A percentile compares a stretch with the other conserved stretches of the same genome.
phyloP scores from a whole-genome alignment of 768 basidiomycete species.

The Macrolepiota albuminosa region DNA sequence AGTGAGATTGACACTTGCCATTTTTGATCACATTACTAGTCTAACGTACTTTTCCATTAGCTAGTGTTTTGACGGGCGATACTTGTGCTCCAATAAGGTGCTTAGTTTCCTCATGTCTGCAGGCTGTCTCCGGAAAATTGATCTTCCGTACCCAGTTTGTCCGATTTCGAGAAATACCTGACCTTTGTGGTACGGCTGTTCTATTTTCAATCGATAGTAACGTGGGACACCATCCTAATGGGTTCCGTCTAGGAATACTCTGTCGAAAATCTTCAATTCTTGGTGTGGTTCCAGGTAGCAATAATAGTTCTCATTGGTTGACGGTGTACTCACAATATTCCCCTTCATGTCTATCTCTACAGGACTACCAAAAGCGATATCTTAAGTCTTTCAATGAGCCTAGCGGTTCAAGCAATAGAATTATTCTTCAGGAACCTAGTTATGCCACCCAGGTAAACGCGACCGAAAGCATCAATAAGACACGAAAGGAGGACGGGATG shows the following conservation, averaged over 20 bases:
- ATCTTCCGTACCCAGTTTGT: constrained; percentile 19
- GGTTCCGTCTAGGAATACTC: constrained; percentile 23
- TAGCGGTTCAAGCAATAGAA: constrained; percentile 19
- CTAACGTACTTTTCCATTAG: constrained; percentile 9
- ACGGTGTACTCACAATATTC: constrained; percentile 3
- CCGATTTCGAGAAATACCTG: constrained; percentile 23
- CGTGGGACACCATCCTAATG: constrained; percentile 18
- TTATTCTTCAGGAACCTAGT: constrained; percentile 12
- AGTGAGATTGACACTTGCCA: constrained; percentile 10
- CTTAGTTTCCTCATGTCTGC: background rate
- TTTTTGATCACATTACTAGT: background rate
- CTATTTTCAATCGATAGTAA: constrained; percentile 4
- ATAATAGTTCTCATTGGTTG: constrained; percentile 1
- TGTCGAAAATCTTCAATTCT: constrained; percentile 29
- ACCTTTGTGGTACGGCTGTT: constrained; percentile 21
- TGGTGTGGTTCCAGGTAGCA: constrained; percentile 31
- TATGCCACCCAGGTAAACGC: constrained; percentile 8
- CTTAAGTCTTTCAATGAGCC: constrained; percentile 20
- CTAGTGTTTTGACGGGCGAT: constrained; percentile 31
- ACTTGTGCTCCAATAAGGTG: constrained; percentile 36
- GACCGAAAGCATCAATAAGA: constrained; percentile 15
- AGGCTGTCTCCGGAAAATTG: background rate
- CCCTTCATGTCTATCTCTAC: background rate
- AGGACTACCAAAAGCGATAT: constrained; percentile 34
- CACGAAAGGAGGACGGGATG: constrained; percentile 13